phyloP scores from a whole-genome alignment of 1,284 basidiomycete species.

The Austroboletus niveus region DNA sequence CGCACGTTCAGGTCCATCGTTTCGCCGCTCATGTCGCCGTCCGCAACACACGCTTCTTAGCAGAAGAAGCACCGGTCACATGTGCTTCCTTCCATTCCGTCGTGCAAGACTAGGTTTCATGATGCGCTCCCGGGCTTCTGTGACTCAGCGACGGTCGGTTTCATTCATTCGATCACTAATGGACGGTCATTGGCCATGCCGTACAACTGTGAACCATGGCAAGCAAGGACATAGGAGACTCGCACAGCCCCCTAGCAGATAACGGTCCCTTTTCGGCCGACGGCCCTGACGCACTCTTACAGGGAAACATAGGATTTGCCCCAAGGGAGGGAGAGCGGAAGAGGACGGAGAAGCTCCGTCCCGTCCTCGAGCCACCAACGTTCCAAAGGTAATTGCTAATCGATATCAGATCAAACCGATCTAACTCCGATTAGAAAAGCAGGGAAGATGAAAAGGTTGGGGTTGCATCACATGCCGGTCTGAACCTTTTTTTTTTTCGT shows the following conservation, averaged over 20 bases:
- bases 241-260: conserved; percentile 1
- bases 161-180: conserved; percentile 13
- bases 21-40: background rate
- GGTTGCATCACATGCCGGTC: background rate
- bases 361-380: conserved; percentile 1
- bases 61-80: conserved; percentile 2
- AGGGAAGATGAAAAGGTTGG: background rate
- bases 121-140: conserved; percentile 5
- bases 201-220: background rate
- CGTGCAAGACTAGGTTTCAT: conserved; percentile 2
- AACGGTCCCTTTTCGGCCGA: background rate
- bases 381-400: conserved; percentile 11
- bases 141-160: conserved; percentile 14
- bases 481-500: background rate
- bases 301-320: too few relatives aligned
- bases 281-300: too few relatives aligned
- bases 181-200: conserved; percentile 5
- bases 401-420: conserved; percentile 21
- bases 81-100: conserved; percentile 10
- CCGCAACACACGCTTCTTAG: conserved; percentile 7
- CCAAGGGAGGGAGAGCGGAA: background rate
- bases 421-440: conserved; percentile 15
- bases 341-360: conserved; percentile 10
- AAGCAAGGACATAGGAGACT: background rate
- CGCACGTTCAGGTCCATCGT: background rate